phyloP scores from a whole-genome alignment of 306 rosid genomes.

The Pueraria montana region DNA sequence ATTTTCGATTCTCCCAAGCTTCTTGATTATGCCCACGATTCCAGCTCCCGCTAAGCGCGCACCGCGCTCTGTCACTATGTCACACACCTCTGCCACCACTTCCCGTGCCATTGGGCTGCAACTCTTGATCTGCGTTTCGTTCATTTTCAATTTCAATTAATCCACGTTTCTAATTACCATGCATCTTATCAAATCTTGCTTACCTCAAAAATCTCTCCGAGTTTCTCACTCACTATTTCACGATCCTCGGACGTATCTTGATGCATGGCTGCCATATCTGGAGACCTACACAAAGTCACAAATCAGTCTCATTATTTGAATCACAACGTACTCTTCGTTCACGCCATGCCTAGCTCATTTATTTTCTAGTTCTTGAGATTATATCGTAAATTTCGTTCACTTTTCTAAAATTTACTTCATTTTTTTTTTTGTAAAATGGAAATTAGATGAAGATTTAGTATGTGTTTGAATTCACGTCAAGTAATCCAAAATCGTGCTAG shows the following conservation, averaged over 20 bases:
- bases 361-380: too few species aligned
- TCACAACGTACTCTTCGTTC: too few species aligned
- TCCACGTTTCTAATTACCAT: too few species aligned
- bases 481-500: too few species aligned
- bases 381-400: neutral
- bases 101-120: constrained; percentile 59
- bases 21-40: constrained; percentile 72
- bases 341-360: too few species aligned
- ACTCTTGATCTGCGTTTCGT: constrained; percentile 51
- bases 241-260: constrained; percentile 78
- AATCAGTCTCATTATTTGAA: neutral
- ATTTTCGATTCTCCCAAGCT: constrained; percentile 65
- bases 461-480: neutral
- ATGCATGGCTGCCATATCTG: constrained; percentile 83
- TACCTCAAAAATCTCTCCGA: constrained; percentile 69
- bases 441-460: neutral
- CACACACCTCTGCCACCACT: constrained; percentile 76
- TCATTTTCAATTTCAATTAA: too few species aligned
- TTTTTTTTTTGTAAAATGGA: neutral
- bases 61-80: constrained; percentile 74
- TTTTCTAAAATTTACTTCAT: neutral
- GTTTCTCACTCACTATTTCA: constrained; percentile 67
- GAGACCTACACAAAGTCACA: constrained; percentile 51
- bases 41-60: constrained; percentile 79
- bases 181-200: too few species aligned